Base-by-base conservation (phyloP, 2,329 filamentous ascomycete genomes). In the Aspergillus chevalieri region DNA sequence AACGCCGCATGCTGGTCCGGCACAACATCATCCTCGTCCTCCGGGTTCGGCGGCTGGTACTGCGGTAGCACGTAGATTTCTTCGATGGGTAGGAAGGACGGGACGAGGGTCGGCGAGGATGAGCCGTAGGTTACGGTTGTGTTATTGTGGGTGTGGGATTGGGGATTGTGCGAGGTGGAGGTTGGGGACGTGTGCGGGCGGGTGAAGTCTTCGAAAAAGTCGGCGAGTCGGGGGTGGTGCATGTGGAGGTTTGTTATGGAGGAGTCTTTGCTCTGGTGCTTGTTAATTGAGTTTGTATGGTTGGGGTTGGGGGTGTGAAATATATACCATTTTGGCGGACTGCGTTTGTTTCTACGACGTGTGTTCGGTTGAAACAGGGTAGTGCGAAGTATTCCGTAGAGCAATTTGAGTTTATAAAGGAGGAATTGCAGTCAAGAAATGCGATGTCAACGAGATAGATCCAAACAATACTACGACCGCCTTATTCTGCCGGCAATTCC, bases 1-100 rank as follows among this genome's bases (percentile, higher is more conserved):
- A 84, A 85, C 2, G 81, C 82, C 0, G 82, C 82, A 65, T 85
- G 82, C 65, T 84, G 81, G 56, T 85, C 81, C 0, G 82, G 82
- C 12, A 85, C 81, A 2, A 85, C 79, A 56, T 84, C 82, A 53
- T 85, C 82, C 63, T 85, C 81, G 54, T 85, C 82, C 61, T 85
- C 82, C 0, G 82, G 82, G 53, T 85, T 84, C 12, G 81, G 65
- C 0, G 82, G 82, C 59, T 84, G 80, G 50, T 82, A 77, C 50
- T 84, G 78, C 14, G 78, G 75, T 6, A 77, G 71, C 2, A 85
- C 76, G 57, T 80, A 77, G 61, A 85, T 83, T 43, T 82, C 78
- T 62, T 85, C 82, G 48, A 75, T 68, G n/a, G 75, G 74, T 6
- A 77, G 64, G 61, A 69, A 74, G 4, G 69, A 71, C 2, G 70